These are phyloP conservation scores for Heritiera fomes DNA, from an alignment of 345 rosid genomes.

Conservation along the genomic window DNA sequence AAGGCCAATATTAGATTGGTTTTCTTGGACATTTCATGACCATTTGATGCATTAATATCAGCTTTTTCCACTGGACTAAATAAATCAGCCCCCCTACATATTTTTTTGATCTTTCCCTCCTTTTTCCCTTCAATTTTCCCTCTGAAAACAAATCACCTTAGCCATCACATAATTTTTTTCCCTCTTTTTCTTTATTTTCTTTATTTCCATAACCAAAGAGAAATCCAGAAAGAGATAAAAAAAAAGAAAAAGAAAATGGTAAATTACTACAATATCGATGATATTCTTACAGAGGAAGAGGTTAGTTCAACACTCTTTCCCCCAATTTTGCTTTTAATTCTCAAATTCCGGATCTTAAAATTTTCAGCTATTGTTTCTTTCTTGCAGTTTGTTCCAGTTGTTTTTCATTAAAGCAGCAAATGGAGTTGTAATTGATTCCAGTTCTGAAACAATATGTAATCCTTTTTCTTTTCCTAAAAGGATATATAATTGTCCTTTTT, in stretches of 20 bases:
- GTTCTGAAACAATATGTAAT: conserved; percentile 50
- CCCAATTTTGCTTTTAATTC: background rate
- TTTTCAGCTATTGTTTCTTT: background rate
- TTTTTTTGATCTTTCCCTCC: conserved; percentile 1
- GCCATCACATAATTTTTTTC: background rate
- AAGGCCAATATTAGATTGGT: too few species aligned
- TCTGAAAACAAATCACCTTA: background rate
- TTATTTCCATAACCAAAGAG: background rate
- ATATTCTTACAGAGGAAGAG: conserved; percentile 80
- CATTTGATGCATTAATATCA: too few species aligned
- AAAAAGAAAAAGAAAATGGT: conserved; percentile 33
- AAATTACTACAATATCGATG: conserved; percentile 68
- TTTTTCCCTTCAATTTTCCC: background rate
- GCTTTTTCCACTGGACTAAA: too few species aligned
- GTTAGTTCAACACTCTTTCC: conserved; percentile 26
- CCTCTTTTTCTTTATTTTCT: background rate
- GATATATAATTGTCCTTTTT: too few species aligned
- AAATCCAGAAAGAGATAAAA: background rate
- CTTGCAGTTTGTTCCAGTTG: conserved; percentile 60
- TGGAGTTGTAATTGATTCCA: conserved; percentile 77
- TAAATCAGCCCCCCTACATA: too few species aligned
- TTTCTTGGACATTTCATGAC: too few species aligned
- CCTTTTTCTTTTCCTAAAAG: too few species aligned
- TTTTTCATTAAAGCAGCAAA: conserved; percentile 56
- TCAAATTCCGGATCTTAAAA: too few species aligned